Conservation (phyloP, 169 alveolate genomes). For the Plasmodium coatneyi region DNA sequence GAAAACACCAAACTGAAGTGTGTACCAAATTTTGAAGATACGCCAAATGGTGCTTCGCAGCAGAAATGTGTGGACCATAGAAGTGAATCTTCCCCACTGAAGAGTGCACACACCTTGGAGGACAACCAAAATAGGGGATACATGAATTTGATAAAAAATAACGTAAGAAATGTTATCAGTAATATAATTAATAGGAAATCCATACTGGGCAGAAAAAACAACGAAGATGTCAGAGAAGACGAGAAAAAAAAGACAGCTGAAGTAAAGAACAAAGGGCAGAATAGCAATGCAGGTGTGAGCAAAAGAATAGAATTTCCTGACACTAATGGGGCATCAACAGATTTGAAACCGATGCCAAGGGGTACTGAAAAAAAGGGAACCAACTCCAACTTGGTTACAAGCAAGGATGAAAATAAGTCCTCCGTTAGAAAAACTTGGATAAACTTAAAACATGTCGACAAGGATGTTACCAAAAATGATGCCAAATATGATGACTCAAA, state of each 20-base stretch:
- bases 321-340: not conserved
- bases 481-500: not conserved
- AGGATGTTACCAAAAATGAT: not conserved
- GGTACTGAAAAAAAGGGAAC: slow-evolving; percentile 1
- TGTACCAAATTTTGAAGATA: slow-evolving; percentile 10
- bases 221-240: not conserved
- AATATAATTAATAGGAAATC: slow-evolving; percentile 22
- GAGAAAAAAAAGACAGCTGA: not conserved
- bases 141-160: slow-evolving; percentile 19
- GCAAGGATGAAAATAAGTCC: not conserved
- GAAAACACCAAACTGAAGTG: not conserved
- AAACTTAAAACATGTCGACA: slow-evolving; percentile 6
- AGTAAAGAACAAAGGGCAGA: not conserved
- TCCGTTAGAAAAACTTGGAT: not conserved
- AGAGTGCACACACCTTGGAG: not conserved
- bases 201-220: slow-evolving; percentile 2
- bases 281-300: not conserved
- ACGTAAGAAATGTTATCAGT: slow-evolving; percentile 6
- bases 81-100: not conserved
- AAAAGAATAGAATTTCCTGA: not conserved
- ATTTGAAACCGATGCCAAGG: not conserved
- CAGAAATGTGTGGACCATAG: not conserved
- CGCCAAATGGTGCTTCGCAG: not conserved
- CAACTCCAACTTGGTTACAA: not conserved
- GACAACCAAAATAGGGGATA: not conserved